Evolutionary conservation across 495 filamentous ascomycete genomes (phyloP), one percentile per base, ranked within the genome.

Genomic region (Collariella sp.): DNA sequence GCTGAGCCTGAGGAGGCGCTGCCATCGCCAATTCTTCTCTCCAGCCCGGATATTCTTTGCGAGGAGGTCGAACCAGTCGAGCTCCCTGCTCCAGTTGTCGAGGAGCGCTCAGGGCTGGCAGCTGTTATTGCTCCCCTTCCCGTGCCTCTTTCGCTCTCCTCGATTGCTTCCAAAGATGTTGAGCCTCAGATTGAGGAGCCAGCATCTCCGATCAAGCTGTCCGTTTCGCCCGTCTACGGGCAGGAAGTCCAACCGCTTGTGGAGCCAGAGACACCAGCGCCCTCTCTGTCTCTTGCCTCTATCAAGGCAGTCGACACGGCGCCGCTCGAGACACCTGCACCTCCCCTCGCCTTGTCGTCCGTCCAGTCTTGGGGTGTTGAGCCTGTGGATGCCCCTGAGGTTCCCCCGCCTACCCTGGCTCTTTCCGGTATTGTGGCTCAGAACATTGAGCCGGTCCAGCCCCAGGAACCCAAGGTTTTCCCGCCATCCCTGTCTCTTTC

Each of bases 401-500:
- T 29, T 24, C 47, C 26, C 5, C 26, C 26, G 9, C 26, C 48
- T 15, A 15, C 24, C 11, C 54, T 41, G 4, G 11, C 46, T 13
- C 46, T 59, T 9, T 59, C 56, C 0, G 9, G 49, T 5, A 45
- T 45, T 1, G 20, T 42, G 0, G 48, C 52, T n/a, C 40, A 52
- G 4, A 26, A n/a, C 56, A 57, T 79, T 16, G 59, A 60, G 31
- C 64, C 69, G 7, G 31, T 58, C 2, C 46, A 45, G 22, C 45
- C 63, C 9, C 47, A 56, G 9, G 55, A 58, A 18, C 23, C 49
- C 7, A 34, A 34, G n/a, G 19, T 41, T 34, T 58, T 46, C 56
- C 58, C 59, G 33, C 56, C 54, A 23, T n/a, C n/a, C n/a, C 54
- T 80, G 22, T 70, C 65, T 24, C 62, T 83, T 33, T 80, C 82